A percentile compares a stretch with the other conserved stretches of the same genome.
Conservation (phyloP, 805 yeast genomes). For the Sporopachydermia quercuum region DNA sequence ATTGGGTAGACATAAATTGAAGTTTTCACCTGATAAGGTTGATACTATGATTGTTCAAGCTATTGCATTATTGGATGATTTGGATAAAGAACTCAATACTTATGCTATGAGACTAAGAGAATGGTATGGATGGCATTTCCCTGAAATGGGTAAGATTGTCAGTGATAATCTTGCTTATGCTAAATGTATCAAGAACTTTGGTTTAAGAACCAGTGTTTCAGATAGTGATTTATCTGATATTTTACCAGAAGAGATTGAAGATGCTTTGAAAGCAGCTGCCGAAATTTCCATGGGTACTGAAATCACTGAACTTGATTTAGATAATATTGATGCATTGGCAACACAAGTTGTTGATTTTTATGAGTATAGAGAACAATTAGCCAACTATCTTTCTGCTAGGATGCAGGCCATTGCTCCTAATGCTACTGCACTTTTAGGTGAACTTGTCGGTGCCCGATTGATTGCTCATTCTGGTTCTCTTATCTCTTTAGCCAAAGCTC, state of each 20-base stretch:
- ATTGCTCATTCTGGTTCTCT: slow-evolving; percentile 96
- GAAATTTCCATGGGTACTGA: slow-evolving; percentile 99
- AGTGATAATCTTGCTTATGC: slow-evolving; percentile 95
- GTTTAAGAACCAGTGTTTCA: slow-evolving; percentile 79
- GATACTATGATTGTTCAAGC: slow-evolving; percentile 99
- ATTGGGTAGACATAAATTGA: slow-evolving; percentile 94
- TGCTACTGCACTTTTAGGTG: slow-evolving; percentile 89
- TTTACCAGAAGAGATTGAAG: slow-evolving; percentile 86
- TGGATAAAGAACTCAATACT: slow-evolving; percentile 95
- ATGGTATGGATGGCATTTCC: slow-evolving; percentile 99
- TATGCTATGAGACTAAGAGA: slow-evolving; percentile 98
- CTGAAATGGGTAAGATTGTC: slow-evolving; percentile 95
- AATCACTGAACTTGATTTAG: slow-evolving; percentile 80
- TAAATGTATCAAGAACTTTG: slow-evolving; percentile 86
- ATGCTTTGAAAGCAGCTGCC: slow-evolving; percentile 88
- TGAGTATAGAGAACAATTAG: slow-evolving; percentile 89
- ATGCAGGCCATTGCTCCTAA: slow-evolving; percentile 99
- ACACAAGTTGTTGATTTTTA: slow-evolving; percentile 94
- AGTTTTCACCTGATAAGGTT: slow-evolving; percentile 95
- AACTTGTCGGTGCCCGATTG: slow-evolving; percentile 94
- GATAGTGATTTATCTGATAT: slow-evolving; percentile 83
- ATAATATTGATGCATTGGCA: slow-evolving; percentile 81
- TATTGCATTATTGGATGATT: slow-evolving; percentile 88
- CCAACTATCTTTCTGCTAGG: slow-evolving; percentile 80
- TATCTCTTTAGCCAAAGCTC: slow-evolving; percentile 90